Evolutionary conservation across 176 grass and related monocot species (phyloP).

Genomic region (Paspalum vaginatum): DNA sequence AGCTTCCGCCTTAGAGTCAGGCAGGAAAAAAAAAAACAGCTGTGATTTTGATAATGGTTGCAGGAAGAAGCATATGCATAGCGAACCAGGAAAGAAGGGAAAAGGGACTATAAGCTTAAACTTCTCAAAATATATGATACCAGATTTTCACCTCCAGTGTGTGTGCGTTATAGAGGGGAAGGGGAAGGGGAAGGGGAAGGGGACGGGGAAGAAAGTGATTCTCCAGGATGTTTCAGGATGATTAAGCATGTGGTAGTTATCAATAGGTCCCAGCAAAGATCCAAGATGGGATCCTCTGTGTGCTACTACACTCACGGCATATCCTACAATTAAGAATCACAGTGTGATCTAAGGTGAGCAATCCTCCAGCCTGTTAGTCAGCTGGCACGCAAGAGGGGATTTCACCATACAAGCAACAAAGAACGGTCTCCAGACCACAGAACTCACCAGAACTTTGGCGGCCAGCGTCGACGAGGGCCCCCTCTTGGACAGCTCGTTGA

Average conservation of each 20-base stretch:
- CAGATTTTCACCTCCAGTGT: slow-evolving; percentile 11
- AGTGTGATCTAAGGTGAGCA: background rate
- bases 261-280: background rate
- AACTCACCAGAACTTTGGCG: slow-evolving; percentile 67
- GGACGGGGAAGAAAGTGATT: background rate
- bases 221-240: background rate
- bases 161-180: background rate
- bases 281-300: background rate
- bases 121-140: background rate
- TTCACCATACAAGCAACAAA: slow-evolving; percentile 7
- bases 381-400: background rate
- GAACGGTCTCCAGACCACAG: slow-evolving; percentile 15
- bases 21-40: background rate
- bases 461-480: slow-evolving; percentile 60
- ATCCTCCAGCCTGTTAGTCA: slow-evolving; percentile 22
- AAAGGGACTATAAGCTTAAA: background rate
- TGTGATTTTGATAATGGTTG: background rate
- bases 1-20: background rate
- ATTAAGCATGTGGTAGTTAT: slow-evolving; percentile 12
- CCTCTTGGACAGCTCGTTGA: slow-evolving; percentile 60
- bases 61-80: background rate
- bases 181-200: too few relatives aligned
- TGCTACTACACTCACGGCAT: background rate
- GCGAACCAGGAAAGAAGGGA: background rate
- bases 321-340: slow-evolving; percentile 17